Evolutionary conservation across 1,139 yeast genomes (phyloP), one percentile per base, ranked within the genome.

Genomic region (Spathaspora sp.): DNA sequence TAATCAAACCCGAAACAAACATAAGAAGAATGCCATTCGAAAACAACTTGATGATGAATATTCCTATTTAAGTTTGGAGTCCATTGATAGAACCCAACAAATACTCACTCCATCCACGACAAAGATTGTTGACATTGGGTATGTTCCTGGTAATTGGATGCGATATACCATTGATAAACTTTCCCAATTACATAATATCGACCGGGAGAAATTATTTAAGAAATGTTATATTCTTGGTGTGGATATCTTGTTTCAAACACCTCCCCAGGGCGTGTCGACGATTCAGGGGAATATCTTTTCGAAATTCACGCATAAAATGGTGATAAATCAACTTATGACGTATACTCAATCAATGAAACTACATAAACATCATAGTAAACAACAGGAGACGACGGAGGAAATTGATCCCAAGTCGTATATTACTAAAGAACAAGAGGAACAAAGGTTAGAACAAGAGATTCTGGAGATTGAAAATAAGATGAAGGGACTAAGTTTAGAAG

Each of bases 101-200:
- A 53, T 74, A 3, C 64, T 73, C 49, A 55, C 63, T 47, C 24
- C 48, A 7, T 42, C 46, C 1, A 68, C 70, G 3, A 58, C 58
- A 5, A 64, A 60, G 43, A 69, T 72, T 4, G 34, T 74, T 4
- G 78, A 74, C 50, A 52, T 74, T 20, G 99, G 99, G 1, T 93
- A 78, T 61, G 96, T 96, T 0, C 99, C 99, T 0, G 99, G 99
- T 0, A 91, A 96, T 31, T 93, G 99, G 99, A 78, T 91, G 10
- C 89, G 84, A 54, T 95, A 87, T 27, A 86, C 96, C 7, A 60
- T 63, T 39, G 50, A 60, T 29, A 55, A 64, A 27, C 53, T 74
- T 48, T 59, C 66, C 38, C 55, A 57, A 33, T 44, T 65, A 2
- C 72, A 72, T 51, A 54, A 49, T 2, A 36, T 70, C 2, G 61